Evolutionary conservation across 768 basidiomycete genomes (phyloP).

Genomic region (Naematelia aurantialba): DNA sequence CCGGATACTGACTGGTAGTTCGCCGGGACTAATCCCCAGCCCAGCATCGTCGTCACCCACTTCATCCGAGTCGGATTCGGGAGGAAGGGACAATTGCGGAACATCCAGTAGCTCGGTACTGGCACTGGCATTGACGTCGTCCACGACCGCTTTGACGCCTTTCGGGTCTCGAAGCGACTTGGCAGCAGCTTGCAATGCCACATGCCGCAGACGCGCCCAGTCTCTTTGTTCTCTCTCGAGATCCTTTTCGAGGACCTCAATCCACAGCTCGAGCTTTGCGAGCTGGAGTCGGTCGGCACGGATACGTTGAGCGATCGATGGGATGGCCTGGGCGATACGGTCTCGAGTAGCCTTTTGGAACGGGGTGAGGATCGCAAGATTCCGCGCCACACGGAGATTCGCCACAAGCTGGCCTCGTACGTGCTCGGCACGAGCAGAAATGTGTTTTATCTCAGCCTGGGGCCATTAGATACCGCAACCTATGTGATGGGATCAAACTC

Average conservation of each 20-base stretch:
- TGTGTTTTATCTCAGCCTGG: constrained; percentile 61
- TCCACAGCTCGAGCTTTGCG: constrained; percentile 69
- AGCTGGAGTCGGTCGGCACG: constrained; percentile 68
- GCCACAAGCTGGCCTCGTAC: constrained; percentile 62
- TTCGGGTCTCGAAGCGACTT: constrained; percentile 56
- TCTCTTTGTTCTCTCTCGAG: constrained; percentile 65
- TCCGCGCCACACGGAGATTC: constrained; percentile 70
- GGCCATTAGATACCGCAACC: constrained; percentile 21
- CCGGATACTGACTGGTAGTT: constrained; percentile 27
- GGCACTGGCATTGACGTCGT: constrained; percentile 1
- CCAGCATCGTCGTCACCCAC: not conserved
- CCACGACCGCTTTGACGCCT: constrained; percentile 8
- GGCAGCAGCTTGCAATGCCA: constrained; percentile 71
- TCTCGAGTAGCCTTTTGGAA: constrained; percentile 82
- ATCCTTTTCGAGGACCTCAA: constrained; percentile 69
- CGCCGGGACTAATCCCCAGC: constrained; percentile 16
- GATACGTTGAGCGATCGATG: constrained; percentile 63
- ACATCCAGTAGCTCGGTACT: not conserved
- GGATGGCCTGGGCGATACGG: constrained; percentile 62
- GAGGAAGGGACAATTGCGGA: constrained; percentile 7
- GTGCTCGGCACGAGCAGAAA: constrained; percentile 61
- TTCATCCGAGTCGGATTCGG: not conserved
- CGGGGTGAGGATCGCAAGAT: constrained; percentile 78
- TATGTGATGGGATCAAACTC: not conserved
- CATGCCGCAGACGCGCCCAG: constrained; percentile 63